These are phyloP conservation scores for Physcia stellaris DNA, from an alignment of 495 filamentous ascomycete species.

Conservation along the genomic window DNA sequence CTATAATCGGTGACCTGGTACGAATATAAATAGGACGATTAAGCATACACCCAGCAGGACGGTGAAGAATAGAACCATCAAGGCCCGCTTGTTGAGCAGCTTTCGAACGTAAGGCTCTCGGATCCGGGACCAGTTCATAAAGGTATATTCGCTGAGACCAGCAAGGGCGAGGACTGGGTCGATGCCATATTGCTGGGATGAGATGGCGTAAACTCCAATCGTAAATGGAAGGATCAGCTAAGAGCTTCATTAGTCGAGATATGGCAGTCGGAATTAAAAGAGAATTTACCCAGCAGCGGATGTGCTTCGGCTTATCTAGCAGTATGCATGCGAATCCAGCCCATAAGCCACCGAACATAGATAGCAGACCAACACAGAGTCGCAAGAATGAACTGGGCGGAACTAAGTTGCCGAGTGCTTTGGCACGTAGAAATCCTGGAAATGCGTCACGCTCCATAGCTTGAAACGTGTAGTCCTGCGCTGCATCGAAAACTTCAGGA, in stretches of 20 bases:
- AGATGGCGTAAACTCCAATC: slow-evolving; percentile 73
- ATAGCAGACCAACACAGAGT: slow-evolving; percentile 70
- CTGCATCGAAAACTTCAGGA: slow-evolving; percentile 90
- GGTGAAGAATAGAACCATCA: slow-evolving; percentile 61
- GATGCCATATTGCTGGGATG: slow-evolving; percentile 84
- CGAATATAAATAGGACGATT: slow-evolving; percentile 76
- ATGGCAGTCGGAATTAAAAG: background rate
- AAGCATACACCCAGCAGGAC: slow-evolving; percentile 61
- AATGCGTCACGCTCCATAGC: slow-evolving; percentile 99
- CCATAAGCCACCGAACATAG: slow-evolving; percentile 89
- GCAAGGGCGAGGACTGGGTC: slow-evolving; percentile 84
- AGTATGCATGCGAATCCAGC: slow-evolving; percentile 85
- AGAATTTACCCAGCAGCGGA: slow-evolving; percentile 66
- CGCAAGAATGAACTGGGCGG: slow-evolving; percentile 74
- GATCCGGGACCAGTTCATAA: slow-evolving; percentile 75
- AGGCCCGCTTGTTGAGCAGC: slow-evolving; percentile 65
- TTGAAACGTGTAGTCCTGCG: slow-evolving; percentile 98
- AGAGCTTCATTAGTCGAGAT: slow-evolving; percentile 1
- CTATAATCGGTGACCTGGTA: slow-evolving; percentile 75
- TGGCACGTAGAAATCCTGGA: slow-evolving; percentile 86
- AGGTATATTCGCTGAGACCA: slow-evolving; percentile 88
- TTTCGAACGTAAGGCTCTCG: slow-evolving; percentile 79
- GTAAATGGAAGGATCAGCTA: slow-evolving; percentile 91
- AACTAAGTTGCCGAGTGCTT: slow-evolving; percentile 88
- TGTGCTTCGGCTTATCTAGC: slow-evolving; percentile 58